Evolutionary conservation across 2,329 filamentous ascomycete species (phyloP), one percentile per base, ranked within the genome.

Genomic region (Bipolaris cookei): DNA sequence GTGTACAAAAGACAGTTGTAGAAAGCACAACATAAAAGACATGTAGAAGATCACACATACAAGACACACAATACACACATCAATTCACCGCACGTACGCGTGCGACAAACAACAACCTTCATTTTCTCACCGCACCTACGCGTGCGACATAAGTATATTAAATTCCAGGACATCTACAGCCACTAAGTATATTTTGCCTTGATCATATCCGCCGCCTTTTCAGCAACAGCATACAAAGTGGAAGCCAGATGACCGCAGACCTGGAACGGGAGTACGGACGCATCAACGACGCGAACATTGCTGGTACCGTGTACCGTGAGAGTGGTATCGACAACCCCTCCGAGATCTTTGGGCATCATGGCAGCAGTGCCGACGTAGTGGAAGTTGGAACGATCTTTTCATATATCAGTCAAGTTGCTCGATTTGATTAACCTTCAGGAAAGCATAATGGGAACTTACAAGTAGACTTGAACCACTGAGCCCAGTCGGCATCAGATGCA

Each of bases 281-380:
- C 45, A 16, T 48, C 34, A 25, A 48, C 45, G 45, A 48, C 45
- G 20, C 45, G 45, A 6, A 48, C 45, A 18, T 48, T 48, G 21
- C 45, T 48, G 6, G 45, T 48, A 16, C 45, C 45, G 20, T 48
- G 38, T 23, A 48, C 45, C 4, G 32, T 48, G 21, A 48, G 45
- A 18, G 34, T 48, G 21, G 45, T 6, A 14, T 48, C 45, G n/a
- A 48, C 45, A 4, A 48, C 45, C 16, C 45, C 45, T 2, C 45
- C 45, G 10, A 48, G 45, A 23, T 48, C 45, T 8, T 37, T 35
- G 3, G 45, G 45, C 45, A 48, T 38, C 45, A 48, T 48, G 1
- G 45, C 45, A 20, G 45, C 45, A 20, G 20, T 48, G 18, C 20
- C 21, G 14, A 48, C n/a, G 20, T 48, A 48, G 16, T 48, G 45